Percentiles rank a stretch among this genome's conserved stretches.
Conservation (phyloP, 2,329 filamentous ascomycete genomes). For the Diaporthe humulicola region DNA sequence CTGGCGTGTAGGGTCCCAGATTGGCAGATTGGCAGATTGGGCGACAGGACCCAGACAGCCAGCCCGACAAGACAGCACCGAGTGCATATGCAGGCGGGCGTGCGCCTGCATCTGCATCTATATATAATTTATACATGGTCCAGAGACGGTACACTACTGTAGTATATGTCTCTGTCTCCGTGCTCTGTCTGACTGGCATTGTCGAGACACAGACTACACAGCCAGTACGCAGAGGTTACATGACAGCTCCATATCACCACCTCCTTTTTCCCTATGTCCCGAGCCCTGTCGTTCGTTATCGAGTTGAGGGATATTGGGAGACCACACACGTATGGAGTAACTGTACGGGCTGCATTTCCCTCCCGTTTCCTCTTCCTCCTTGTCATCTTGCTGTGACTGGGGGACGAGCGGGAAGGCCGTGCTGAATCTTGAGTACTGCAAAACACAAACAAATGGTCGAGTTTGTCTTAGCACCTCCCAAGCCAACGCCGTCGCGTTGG, state of each 20-base stretch:
- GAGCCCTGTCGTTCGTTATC: not conserved
- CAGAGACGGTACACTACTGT: not conserved
- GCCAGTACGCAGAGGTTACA: not conserved
- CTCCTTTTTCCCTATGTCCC: constrained; percentile 10
- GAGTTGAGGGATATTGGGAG: constrained; percentile 18
- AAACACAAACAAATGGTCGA: constrained; percentile 7
- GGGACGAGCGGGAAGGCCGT: constrained; percentile 11
- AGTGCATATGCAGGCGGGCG: not conserved
- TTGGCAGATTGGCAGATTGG: no score
- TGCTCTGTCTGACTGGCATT: not conserved
- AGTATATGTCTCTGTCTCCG: no score
- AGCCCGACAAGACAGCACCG: not conserved
- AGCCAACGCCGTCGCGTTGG: not conserved
- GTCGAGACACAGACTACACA: not conserved
- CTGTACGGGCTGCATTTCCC: not conserved
- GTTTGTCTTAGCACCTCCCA: not conserved
- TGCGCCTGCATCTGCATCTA: not conserved
- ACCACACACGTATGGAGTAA: not conserved
- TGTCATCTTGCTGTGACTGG: constrained; percentile 18
- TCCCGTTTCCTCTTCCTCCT: not conserved
- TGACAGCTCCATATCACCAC: not conserved
- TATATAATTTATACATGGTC: not conserved
- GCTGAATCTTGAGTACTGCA: not conserved
- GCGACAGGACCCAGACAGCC: not conserved
- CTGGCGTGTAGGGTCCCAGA: not conserved